Evolutionary conservation across 2,329 filamentous ascomycete species (phyloP).

Genomic region (Ophiostoma perfectum): DNA sequence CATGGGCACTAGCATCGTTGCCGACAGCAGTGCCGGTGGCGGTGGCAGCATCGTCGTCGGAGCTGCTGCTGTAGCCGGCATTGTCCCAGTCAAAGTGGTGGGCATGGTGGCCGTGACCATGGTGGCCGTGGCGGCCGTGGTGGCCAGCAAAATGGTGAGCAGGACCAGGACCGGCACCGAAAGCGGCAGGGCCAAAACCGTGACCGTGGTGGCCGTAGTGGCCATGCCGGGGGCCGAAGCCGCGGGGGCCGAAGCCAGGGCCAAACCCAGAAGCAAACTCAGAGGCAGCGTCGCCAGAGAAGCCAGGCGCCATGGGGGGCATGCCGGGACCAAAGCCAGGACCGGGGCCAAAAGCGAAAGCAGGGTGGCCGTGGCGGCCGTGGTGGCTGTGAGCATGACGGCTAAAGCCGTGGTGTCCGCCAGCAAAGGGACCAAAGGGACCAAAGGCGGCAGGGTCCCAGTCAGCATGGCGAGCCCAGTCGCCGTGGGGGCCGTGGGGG

Average conservation of each 20-base stretch:
- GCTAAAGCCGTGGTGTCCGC: background rate
- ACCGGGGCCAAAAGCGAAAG: no score
- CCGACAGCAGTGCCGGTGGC: constrained; percentile 14
- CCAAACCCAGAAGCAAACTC: background rate
- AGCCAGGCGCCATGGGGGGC: background rate
- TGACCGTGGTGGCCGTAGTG: constrained; percentile 8
- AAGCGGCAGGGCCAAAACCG: background rate
- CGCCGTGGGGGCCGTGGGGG: background rate
- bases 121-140: background rate
- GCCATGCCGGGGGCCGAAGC: background rate
- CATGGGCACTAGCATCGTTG: constrained; percentile 20
- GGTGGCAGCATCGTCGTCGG: constrained; percentile 21
- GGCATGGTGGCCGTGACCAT: background rate
- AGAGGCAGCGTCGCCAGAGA: background rate
- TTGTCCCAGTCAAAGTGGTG: background rate
- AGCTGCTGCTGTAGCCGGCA: background rate
- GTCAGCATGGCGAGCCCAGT: background rate
- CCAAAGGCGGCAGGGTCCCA: constrained; percentile 15
- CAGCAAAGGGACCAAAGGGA: constrained; percentile 4
- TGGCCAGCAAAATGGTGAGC: background rate
- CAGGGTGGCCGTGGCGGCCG: background rate
- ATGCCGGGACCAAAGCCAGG: constrained; percentile 4
- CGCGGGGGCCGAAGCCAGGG: constrained; percentile 10
- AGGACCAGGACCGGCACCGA: background rate
- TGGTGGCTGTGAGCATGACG: constrained; percentile 8